phyloP scores from a whole-genome alignment of 2,329 filamentous ascomycete species.

The Aspergillus ochraceoroseus region DNA sequence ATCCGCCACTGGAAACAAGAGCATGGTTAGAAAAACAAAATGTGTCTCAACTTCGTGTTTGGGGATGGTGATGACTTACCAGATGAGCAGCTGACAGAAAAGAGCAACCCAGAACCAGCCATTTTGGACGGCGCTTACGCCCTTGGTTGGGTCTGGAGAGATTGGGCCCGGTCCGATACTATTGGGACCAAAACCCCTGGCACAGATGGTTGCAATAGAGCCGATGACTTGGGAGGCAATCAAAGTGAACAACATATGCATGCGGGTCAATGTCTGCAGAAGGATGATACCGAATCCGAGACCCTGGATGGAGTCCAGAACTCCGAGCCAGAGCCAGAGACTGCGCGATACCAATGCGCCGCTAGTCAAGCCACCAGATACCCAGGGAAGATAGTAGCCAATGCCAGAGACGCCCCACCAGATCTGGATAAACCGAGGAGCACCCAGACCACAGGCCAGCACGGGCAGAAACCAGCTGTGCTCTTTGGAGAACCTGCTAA shows the following conservation, averaged over 20 bases:
- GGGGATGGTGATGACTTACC: conserved; percentile 54
- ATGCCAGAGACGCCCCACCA: conserved; percentile 60
- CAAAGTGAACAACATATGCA: conserved; percentile 60
- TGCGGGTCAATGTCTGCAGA: conserved; percentile 59
- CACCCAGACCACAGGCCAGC: conserved; percentile 61
- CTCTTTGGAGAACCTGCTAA: conserved; percentile 53
- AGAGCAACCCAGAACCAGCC: conserved; percentile 60
- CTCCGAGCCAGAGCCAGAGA: conserved; percentile 64
- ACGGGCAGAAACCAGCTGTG: conserved; percentile 65
- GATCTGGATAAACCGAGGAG: conserved; percentile 63
- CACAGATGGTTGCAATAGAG: conserved; percentile 58
- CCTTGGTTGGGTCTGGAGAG: conserved; percentile 57
- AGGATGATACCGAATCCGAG: conserved; percentile 65
- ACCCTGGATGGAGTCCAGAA: conserved; percentile 61
- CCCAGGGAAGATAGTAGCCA: conserved; percentile 52
- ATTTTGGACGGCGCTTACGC: conserved; percentile 44
- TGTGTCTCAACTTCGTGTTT: no score
- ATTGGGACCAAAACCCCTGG: conserved; percentile 57
- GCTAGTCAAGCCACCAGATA: conserved; percentile 49
- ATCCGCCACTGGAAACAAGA: conserved; percentile 25
- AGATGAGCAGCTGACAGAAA: conserved; percentile 54
- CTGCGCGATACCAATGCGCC: conserved; percentile 54
- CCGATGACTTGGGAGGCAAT: conserved; percentile 59
- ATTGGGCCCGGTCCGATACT: conserved; percentile 57
- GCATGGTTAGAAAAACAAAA: conserved; percentile 25